Percentiles rank a stretch among this genome's conserved stretches.
Conservation (phyloP, 2,329 filamentous ascomycete species). For the Zasmidium citrigriseum region DNA sequence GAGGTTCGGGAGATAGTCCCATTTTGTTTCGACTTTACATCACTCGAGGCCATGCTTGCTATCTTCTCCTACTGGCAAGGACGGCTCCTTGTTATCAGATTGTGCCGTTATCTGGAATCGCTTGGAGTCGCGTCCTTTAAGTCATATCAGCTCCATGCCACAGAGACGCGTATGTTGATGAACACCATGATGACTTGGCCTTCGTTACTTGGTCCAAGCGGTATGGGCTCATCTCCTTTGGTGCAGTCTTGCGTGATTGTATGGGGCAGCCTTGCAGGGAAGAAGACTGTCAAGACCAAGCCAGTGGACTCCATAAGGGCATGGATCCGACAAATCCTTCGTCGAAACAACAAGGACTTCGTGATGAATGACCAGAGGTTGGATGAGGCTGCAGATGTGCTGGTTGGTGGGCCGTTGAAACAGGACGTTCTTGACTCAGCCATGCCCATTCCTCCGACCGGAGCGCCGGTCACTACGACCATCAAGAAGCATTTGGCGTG, state of each 20-base stretch:
- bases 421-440: neutral
- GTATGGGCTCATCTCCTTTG: neutral
- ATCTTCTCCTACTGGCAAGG: neutral
- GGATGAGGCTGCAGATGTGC: neutral
- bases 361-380: neutral
- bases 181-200: neutral
- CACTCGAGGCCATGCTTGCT: neutral
- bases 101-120: neutral
- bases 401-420: neutral
- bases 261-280: neutral
- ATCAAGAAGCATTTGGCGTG: neutral
- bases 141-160: neutral
- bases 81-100: neutral
- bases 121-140: neutral
- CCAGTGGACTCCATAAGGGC: neutral
- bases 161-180: neutral
- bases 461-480: neutral
- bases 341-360: neutral
- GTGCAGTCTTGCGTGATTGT: neutral
- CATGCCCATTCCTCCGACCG: neutral
- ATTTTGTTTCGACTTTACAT: neutral
- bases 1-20: neutral
- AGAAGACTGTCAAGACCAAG: neutral
- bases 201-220: neutral
- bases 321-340: neutral